These are phyloP conservation scores for Cercospora beticola DNA, from an alignment of 2,329 filamentous ascomycete genomes.

Conservation along the genomic window DNA sequence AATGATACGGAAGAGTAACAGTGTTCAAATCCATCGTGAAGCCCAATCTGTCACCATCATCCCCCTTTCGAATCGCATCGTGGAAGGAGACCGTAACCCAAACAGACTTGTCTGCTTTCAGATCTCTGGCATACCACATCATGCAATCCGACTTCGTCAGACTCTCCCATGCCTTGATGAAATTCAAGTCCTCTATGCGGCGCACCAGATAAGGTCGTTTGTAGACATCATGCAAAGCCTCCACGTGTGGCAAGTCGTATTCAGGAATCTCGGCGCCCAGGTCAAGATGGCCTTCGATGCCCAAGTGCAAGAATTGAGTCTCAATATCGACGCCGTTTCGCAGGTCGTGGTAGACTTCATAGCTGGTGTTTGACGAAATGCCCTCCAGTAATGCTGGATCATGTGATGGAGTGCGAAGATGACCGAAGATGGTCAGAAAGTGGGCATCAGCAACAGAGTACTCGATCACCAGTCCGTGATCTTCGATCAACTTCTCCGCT, in stretches of 20 bases:
- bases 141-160: slow-evolving; percentile 4
- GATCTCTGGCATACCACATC: slow-evolving; percentile 1
- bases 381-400: not conserved
- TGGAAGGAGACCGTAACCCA: slow-evolving; percentile 2
- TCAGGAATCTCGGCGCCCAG: not conserved
- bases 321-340: not conserved
- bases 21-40: not conserved
- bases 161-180: slow-evolving; percentile 8
- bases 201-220: slow-evolving; percentile 3
- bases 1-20: not conserved
- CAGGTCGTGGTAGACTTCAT: slow-evolving; percentile 9
- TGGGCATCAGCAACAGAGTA: slow-evolving; percentile 7
- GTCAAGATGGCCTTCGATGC: not conserved
- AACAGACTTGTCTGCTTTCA: not conserved
- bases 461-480: not conserved
- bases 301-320: not conserved
- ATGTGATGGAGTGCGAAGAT: not conserved
- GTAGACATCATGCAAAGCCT: slow-evolving; percentile 7
- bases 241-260: not conserved
- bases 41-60: not conserved
- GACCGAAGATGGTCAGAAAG: not conserved
- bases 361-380: not conserved
- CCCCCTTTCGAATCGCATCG: not conserved
- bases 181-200: not conserved
- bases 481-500: not conserved